phyloP scores from a whole-genome alignment of 1,284 basidiomycete genomes.

The Ganoderma sp. region DNA sequence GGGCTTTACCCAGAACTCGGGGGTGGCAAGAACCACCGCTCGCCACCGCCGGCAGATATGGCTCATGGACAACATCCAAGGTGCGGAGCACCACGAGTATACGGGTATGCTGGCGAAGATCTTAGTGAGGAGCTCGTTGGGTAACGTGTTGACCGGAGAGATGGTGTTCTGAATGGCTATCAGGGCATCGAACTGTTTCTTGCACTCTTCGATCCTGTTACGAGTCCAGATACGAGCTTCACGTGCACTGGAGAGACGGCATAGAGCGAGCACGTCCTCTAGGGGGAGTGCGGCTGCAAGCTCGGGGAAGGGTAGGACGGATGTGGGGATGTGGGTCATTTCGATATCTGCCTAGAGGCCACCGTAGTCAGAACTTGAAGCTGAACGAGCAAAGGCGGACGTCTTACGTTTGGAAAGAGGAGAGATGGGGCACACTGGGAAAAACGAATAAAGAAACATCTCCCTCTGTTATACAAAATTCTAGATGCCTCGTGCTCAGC shows the following conservation, averaged over 20 bases:
- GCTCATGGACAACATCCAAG: neutral
- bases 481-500: too few species aligned
- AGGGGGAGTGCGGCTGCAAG: neutral
- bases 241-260: neutral
- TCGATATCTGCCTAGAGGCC: too few species aligned
- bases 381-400: too few species aligned
- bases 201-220: neutral
- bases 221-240: neutral
- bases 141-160: neutral
- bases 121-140: slow-evolving; percentile 6
- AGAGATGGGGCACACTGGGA: too few species aligned
- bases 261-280: neutral
- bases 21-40: neutral
- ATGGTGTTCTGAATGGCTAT: neutral
- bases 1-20: slow-evolving; percentile 1
- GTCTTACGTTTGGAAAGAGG: too few species aligned
- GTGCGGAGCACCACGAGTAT: neutral
- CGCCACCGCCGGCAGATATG: slow-evolving; percentile 10
- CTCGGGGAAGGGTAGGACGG: too few species aligned
- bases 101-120: neutral
- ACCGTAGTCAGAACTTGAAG: too few species aligned
- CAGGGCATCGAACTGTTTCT: neutral
- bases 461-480: too few species aligned
- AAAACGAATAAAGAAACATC: too few species aligned
- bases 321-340: too few species aligned